These are phyloP conservation scores for Dendrobium chrysotoxum DNA, from an alignment of 106 monocot species.

Conservation along the genomic window DNA sequence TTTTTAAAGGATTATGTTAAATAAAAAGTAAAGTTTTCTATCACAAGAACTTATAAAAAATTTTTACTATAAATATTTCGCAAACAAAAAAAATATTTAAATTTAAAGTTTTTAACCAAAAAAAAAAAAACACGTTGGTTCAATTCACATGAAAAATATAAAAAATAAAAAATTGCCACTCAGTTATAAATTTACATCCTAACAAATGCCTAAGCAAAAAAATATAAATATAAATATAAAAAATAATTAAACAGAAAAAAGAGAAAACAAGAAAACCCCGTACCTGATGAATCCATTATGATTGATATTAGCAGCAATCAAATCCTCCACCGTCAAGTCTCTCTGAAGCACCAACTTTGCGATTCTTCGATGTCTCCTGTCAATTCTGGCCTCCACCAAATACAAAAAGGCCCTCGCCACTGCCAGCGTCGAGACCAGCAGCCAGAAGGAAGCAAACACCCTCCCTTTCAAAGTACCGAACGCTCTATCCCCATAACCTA, in stretches of 20 bases:
- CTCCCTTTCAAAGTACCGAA: conserved; percentile 42
- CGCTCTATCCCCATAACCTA: conserved; percentile 60
- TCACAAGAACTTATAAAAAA: too few relatives aligned
- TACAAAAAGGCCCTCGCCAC: conserved; percentile 49
- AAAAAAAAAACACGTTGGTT: too few relatives aligned
- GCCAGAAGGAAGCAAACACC: conserved; percentile 54
- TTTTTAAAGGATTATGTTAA: too few relatives aligned
- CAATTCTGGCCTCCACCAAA: conserved; percentile 46
- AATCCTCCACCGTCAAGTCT: conserved; percentile 40
- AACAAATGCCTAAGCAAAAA: too few relatives aligned
- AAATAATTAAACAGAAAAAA: neutral
- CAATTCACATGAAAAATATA: too few relatives aligned
- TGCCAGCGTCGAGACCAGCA: conserved; percentile 50
- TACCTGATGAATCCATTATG: conserved; percentile 46
- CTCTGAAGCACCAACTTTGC: conserved; percentile 20
- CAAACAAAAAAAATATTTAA: too few relatives aligned
- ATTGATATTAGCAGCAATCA: conserved; percentile 40
- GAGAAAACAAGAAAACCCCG: neutral
- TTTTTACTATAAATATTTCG: too few relatives aligned
- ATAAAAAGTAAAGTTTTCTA: too few relatives aligned
- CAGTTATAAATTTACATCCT: too few relatives aligned
- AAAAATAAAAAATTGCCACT: too few relatives aligned
- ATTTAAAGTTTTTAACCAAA: too few relatives aligned
- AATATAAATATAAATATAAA: too few relatives aligned
- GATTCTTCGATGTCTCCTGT: conserved; percentile 33